These are phyloP conservation scores for Ramularia collo-cygni DNA, from an alignment of 2,329 filamentous ascomycete genomes.

Conservation along the genomic window DNA sequence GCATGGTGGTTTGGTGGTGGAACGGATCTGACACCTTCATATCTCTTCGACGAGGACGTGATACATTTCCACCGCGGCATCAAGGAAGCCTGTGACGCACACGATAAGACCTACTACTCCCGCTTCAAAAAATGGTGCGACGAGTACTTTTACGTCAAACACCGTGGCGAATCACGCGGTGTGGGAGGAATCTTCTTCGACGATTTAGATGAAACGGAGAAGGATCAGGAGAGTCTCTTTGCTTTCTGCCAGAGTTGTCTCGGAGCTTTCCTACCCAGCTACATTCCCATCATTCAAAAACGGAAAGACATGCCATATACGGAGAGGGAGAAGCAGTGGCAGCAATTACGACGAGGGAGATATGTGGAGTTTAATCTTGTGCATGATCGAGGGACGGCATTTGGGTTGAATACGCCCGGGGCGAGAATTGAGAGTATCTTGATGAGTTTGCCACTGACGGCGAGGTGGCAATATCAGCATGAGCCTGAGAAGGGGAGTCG, in stretches of 20 bases:
- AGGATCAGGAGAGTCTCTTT: constrained; percentile 83
- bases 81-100: constrained; percentile 86
- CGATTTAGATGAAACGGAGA: constrained; percentile 80
- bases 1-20: constrained; percentile 99
- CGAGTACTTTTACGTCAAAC: constrained; percentile 91
- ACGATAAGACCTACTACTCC: constrained; percentile 86
- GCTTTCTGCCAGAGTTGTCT: constrained; percentile 81
- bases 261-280: constrained; percentile 80
- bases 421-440: constrained; percentile 92
- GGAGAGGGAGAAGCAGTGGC: constrained; percentile 86
- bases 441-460: constrained; percentile 92
- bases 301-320: constrained; percentile 90
- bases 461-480: constrained; percentile 95
- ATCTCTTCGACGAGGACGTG: constrained; percentile 94
- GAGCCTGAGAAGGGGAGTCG: constrained; percentile 65
- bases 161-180: constrained; percentile 78
- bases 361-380: constrained; percentile 99
- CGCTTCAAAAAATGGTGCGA: constrained; percentile 98
- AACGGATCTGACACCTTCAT: constrained; percentile 84
- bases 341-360: constrained; percentile 85
- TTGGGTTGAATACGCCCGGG: constrained; percentile 87
- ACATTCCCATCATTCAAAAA: constrained; percentile 79
- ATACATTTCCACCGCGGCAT: constrained; percentile 94
- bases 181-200: constrained; percentile 98
- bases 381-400: constrained; percentile 89